Evolutionary conservation across 2,329 filamentous ascomycete genomes (phyloP), one percentile per base, ranked within the genome.

Genomic region (Trichocomaceae sp.): DNA sequence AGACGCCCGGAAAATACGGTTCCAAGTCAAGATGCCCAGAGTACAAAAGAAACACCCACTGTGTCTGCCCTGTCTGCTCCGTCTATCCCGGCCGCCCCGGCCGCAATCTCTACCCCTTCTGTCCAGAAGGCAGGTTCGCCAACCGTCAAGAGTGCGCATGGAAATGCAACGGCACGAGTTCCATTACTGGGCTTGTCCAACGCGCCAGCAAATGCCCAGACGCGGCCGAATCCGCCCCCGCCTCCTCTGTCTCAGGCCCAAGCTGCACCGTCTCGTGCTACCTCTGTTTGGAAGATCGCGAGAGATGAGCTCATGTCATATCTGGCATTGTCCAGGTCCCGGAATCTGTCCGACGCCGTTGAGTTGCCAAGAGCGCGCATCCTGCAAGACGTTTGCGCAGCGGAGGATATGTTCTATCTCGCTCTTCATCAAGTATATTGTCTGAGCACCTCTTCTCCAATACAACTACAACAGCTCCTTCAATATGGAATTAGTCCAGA

Each of bases 371-470:
- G 86, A 29, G 72, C 83, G 33, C 59, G 66, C n/a, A 73, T 87
- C 7, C 70, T 90, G 12, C 63, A 60, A 23, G 72, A 81, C 22
- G 86, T 86, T 1, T 85, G 83, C 59, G 44, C 58, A 1, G 61
- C 65, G 0, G 67, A 76, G 4, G 87, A 91, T 65, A 58, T 73
- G 47, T 82, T 87, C 63, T 90, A 85, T 64, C 61, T 90, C 49
- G 74, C 78, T 5, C 65, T 87, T 12, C 85, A 88, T 63, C 85
- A 88, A 63, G 57, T 86, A 1, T 84, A 82, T 65, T 87, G 83
- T 63, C 63, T 79, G 19, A 82, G 79, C 77, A 77, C 76, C 3
- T 55, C 70, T 2, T 65, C 73, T 17, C 70, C 66, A 0, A 51
- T 60, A 1, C 57, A 64, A 2, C 63, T 79, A 4, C 68, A 76